Evolutionary conservation across 441 rosid genomes (phyloP), one percentile per base, ranked within the genome.

Genomic region (Arabidopsis hybrid): DNA sequence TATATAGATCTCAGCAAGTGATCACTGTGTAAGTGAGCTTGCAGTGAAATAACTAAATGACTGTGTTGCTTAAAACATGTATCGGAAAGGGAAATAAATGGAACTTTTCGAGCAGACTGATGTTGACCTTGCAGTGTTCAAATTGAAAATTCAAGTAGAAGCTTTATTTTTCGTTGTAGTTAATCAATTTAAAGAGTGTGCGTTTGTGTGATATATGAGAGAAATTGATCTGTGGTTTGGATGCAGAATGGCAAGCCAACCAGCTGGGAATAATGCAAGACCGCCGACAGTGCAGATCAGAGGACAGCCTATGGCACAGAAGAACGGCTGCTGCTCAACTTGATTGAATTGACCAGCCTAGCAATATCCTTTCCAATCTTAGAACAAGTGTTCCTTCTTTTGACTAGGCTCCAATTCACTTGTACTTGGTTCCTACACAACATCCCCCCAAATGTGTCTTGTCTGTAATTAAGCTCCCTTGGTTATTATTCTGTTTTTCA

Each of bases 191-290:
- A 45, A 9, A 2, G 42, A 42, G 13, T 12, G 34, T 32, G 52
- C 7, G 64, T 16, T 11, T 17, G 9, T 61, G 62, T 52, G 21
- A 49, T 31, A 10, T 40, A 57, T 16, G 52, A 71, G 31, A 46
- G 18, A 46, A 32, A 57, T 39, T 66, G 60, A 50, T 32, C 2
- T 50, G 61, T 66, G 65, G 49, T 68, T 60, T 68, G 66, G 60
- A 57, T 74, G 76, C 73, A 89, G 93, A 82, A 89, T 89, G 93
- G 93, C 91, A 8, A 87, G 93, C 79, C 93, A 89, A 74, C 90
- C 93, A 34, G 78, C 84, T 52, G 73, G 67, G 81, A 83, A 69
- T 85, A 84, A 78, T 43, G 88, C 86, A 61, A 85, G 84, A 65
- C 89, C 90, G 43, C 87, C 90, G 13, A 84, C 87, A 0, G 91